phyloP scores from a whole-genome alignment of 2,329 filamentous ascomycete genomes.

The Drechslera avenae region DNA sequence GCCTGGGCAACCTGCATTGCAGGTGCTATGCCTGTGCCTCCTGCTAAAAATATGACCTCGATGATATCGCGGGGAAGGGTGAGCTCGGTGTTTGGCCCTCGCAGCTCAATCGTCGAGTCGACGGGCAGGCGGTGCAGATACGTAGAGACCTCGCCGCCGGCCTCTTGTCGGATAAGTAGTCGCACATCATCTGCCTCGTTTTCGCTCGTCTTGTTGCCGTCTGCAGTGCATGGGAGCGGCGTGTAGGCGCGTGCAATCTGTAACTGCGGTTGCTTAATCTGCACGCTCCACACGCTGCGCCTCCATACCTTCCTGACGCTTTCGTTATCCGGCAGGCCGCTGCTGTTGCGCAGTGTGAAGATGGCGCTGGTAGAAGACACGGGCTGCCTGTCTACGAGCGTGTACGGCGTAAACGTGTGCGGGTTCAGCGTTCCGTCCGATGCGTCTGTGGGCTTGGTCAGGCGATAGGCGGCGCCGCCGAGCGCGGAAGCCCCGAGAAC shows the following conservation, averaged over 20 bases:
- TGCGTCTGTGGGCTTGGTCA: conserved; percentile 24
- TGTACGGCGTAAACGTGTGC: conserved; percentile 68
- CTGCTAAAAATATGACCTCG: conserved; percentile 81
- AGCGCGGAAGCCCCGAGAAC: conserved; percentile 41
- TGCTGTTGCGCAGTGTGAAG: conserved; percentile 63
- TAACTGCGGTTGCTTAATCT: conserved; percentile 92
- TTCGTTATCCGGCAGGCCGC: conserved; percentile 34
- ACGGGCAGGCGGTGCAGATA: conserved; percentile 72
- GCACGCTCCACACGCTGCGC: conserved; percentile 80
- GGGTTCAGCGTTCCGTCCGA: conserved; percentile 57
- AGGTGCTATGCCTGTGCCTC: conserved; percentile 89
- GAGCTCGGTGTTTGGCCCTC: conserved; percentile 78
- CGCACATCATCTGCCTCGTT: conserved; percentile 57
- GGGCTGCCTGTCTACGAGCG: conserved; percentile 63
- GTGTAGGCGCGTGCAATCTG: conserved; percentile 94
- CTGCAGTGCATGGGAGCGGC: conserved; percentile 69
- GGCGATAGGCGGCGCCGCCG: conserved; percentile 45
- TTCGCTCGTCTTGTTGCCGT: conserved; percentile 24
- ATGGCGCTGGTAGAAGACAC: conserved; percentile 72
- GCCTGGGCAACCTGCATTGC: conserved; percentile 79
- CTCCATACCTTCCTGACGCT: conserved; percentile 54
- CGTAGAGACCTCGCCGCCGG: conserved; percentile 81
- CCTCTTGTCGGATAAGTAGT: conserved; percentile 79
- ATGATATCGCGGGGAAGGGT: conserved; percentile 58
- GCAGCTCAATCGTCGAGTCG: conserved; percentile 71